Evolutionary conservation across 495 filamentous ascomycete genomes (phyloP), one percentile per base, ranked within the genome.

Genomic region (Penicillium ochrochloron): DNA sequence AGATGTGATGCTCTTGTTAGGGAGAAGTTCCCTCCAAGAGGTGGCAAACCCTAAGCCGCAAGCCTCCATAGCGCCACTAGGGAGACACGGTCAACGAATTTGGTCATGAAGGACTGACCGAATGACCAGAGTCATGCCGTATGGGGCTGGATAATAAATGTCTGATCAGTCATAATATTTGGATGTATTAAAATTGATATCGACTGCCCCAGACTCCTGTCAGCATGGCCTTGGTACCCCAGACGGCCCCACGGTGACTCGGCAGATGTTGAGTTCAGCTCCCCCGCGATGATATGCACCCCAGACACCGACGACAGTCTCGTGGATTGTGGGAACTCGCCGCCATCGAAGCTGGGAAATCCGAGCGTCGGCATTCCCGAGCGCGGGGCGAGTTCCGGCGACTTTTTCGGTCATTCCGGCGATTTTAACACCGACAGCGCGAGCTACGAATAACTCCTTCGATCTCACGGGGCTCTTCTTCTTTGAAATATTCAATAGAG

Each of bases 301-400:
- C 63, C 63, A 33, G 57, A 65, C 29, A 33, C 6, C 8, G 23
- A 12, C 42, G 9, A 11, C 23, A n/a, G 14, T 9, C 12, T 52
- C 15, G 9, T 25, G 44, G 10, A 31, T 52, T 50, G 46, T 15
- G 23, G 48, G 14, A 31, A 21, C 23, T 12, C 15, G 41, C n/a
- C 15, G 39, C 41, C 41, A 23, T 48, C 19, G 37, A 41, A 5
- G 29, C 44, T 58, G 64, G 67, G 31, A 61, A 31, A 46, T 61
- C 60, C 64, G 50, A 27, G 34, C 4, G 5, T 63, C 64, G 64
- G 64, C 46, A 55, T 50, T 66, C 46, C 64, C 64, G 64, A 66
- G 64, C 54, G 59, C 33, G 63, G 63, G 41, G 31, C 51, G n/a
- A n/a, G 29, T 15, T 29, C 50, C 50, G 62, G 48, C 19, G 25